A percentile compares a stretch with the other conserved stretches of the same genome.
These are phyloP conservation scores for Backusella australiensis DNA, from an alignment of 192 early-diverging fungal genomes.

Conservation along the genomic window DNA sequence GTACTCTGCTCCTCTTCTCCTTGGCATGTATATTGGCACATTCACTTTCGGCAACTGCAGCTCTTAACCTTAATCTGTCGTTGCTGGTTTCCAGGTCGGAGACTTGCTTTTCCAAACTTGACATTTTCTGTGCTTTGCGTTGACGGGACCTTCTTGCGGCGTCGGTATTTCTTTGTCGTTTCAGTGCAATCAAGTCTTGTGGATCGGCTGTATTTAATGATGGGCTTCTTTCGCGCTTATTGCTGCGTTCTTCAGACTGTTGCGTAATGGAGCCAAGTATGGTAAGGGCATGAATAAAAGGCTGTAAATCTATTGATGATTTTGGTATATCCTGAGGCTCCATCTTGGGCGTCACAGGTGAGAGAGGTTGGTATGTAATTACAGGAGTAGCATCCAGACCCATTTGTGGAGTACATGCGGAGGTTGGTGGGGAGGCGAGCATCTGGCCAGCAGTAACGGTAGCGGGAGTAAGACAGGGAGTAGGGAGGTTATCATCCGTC, in stretches of 20 bases:
- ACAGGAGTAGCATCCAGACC: constrained; percentile 3
- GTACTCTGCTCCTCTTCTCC: constrained; percentile 34
- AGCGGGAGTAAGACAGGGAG: background rate
- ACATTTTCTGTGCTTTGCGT: constrained; percentile 74
- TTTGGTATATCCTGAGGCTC: constrained; percentile 3
- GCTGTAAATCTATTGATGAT: constrained; percentile 7
- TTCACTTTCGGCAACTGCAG: constrained; percentile 50
- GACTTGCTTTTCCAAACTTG: constrained; percentile 73
- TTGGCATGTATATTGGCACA: constrained; percentile 31
- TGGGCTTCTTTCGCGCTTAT: constrained; percentile 8
- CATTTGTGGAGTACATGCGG: constrained; percentile 3
- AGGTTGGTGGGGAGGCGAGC: constrained; percentile 7
- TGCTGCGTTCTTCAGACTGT: background rate
- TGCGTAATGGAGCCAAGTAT: constrained; percentile 1
- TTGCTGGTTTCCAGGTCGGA: constrained; percentile 73
- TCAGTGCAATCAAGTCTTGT: background rate
- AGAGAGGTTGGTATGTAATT: constrained; percentile 9
- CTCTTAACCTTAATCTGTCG: constrained; percentile 49
- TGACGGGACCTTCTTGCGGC: constrained; percentile 88
- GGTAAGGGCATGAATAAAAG: constrained; percentile 11
- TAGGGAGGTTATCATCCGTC: background rate
- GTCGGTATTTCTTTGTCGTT: constrained; percentile 66
- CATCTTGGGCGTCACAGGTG: constrained; percentile 13
- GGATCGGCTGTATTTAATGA: constrained; percentile 4
- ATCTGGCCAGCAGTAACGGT: background rate